phyloP scores from a whole-genome alignment of 192 early-diverging fungal species.

The Piromyces finnis region DNA sequence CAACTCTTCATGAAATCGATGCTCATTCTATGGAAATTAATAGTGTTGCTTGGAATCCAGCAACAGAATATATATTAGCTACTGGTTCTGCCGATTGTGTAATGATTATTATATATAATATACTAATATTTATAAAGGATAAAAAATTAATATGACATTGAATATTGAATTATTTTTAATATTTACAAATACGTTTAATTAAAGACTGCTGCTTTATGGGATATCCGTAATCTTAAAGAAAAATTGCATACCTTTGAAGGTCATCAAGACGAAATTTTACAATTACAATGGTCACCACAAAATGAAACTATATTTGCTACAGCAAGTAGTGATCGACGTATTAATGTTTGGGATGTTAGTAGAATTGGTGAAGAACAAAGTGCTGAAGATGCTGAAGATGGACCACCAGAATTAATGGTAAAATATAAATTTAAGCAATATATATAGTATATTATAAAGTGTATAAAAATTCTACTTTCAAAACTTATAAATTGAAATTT shows the following conservation, averaged over 20 bases:
- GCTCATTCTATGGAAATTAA: slow-evolving; percentile 89
- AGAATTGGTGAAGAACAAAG: slow-evolving; percentile 89
- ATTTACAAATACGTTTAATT: not conserved
- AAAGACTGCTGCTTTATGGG: slow-evolving; percentile 82
- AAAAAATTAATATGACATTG: too few species aligned
- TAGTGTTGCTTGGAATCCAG: slow-evolving; percentile 83
- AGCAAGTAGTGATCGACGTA: slow-evolving; percentile 72
- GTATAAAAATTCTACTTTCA: too few species aligned
- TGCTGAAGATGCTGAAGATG: slow-evolving; percentile 91
- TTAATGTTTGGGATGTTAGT: slow-evolving; percentile 88
- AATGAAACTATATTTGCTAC: slow-evolving; percentile 80
- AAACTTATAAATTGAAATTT: too few species aligned
- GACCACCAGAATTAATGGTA: slow-evolving; percentile 87
- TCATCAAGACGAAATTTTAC: slow-evolving; percentile 82
- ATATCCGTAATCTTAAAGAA: slow-evolving; percentile 75
- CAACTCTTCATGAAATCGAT: slow-evolving; percentile 48
- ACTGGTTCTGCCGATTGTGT: slow-evolving; percentile 88
- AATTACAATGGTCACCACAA: slow-evolving; percentile 85
- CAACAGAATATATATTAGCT: slow-evolving; percentile 71
- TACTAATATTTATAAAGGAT: too few species aligned
- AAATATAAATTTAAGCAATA: not conserved
- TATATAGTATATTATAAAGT: too few species aligned
- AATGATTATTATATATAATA: too few species aligned
- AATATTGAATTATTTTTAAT: too few species aligned
- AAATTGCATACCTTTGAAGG: slow-evolving; percentile 72